These are phyloP conservation scores for Cucurbita maxima DNA, from an alignment of 306 rosid genomes.

Conservation along the genomic window DNA sequence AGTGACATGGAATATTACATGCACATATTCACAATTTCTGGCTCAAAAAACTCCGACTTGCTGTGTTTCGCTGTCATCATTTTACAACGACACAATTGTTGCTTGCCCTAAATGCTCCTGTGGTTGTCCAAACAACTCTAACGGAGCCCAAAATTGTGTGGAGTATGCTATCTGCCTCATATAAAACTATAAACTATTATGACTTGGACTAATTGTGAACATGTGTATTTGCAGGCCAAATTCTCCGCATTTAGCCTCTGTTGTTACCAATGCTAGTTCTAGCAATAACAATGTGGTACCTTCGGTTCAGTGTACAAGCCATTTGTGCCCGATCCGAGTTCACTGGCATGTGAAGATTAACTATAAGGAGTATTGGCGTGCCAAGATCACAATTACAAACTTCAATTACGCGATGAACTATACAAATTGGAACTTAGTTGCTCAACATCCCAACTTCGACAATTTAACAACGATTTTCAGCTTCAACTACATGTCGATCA, in stretches of 20 bases:
- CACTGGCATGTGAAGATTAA: constrained; percentile 85
- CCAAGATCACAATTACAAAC: constrained; percentile 68
- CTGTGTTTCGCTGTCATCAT: constrained; percentile 80
- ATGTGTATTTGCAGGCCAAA: constrained; percentile 28
- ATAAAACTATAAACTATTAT: background rate
- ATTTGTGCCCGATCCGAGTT: constrained; percentile 82
- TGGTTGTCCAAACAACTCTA: constrained; percentile 47
- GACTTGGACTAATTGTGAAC: background rate
- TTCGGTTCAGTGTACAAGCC: constrained; percentile 63
- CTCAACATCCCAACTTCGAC: constrained; percentile 87
- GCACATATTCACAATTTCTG: constrained; percentile 75
- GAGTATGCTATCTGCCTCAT: constrained; percentile 31
- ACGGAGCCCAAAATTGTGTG: constrained; percentile 45
- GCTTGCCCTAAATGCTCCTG: constrained; percentile 68
- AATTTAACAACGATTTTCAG: constrained; percentile 75
- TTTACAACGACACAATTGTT: constrained; percentile 65
- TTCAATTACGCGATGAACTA: constrained; percentile 72
- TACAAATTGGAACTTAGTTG: constrained; percentile 69
- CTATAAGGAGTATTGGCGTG: constrained; percentile 83
- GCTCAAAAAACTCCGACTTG: constrained; percentile 69
- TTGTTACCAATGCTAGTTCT: constrained; percentile 24
- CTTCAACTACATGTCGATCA: constrained; percentile 56
- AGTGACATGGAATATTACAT: constrained; percentile 94
- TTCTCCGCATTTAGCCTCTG: constrained; percentile 47
- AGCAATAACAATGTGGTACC: constrained; percentile 26